phyloP scores from a whole-genome alignment of 2,329 filamentous ascomycete genomes.

The Arachnopeziza araneosa region DNA sequence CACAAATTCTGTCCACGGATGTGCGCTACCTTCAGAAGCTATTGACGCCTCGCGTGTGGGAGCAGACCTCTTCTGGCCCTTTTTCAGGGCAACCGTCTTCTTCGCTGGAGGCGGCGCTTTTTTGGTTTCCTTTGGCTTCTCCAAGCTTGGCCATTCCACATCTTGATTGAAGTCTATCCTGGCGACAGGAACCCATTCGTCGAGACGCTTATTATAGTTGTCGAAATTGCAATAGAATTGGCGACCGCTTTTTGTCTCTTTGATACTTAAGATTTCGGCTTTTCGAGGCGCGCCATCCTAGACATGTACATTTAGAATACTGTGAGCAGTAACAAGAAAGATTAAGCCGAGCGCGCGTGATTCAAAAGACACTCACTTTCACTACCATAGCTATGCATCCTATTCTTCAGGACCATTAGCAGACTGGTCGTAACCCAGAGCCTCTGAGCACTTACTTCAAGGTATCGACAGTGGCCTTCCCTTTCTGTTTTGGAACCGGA shows the following conservation, averaged over 20 bases:
- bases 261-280: conserved; percentile 94
- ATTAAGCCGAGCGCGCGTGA: neutral
- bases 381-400: conserved; percentile 33
- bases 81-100: conserved; percentile 31
- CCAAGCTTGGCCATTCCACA: conserved; percentile 91
- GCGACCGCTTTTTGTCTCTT: conserved; percentile 79
- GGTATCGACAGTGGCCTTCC: conserved; percentile 78
- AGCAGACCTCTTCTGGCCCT: conserved; percentile 36
- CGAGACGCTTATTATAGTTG: conserved; percentile 30
- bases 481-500: conserved; percentile 59
- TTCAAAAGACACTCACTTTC: conserved; percentile 24
- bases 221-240: conserved; percentile 31
- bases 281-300: conserved; percentile 80
- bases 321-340: neutral
- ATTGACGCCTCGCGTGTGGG: conserved; percentile 29
- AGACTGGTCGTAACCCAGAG: conserved; percentile 7
- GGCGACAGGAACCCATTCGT: conserved; percentile 79
- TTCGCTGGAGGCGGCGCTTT: conserved; percentile 47
- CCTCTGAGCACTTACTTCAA: conserved; percentile 54
- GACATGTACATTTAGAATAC: neutral
- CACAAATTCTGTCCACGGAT: conserved; percentile 28
- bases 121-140: conserved; percentile 72
- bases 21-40: conserved; percentile 27
- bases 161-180: conserved; percentile 84
- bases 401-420: conserved; percentile 23